Evolutionary conservation across 192 early-diverging fungal species (phyloP).

Genomic region (Borealophlyctis nickersoniae): DNA sequence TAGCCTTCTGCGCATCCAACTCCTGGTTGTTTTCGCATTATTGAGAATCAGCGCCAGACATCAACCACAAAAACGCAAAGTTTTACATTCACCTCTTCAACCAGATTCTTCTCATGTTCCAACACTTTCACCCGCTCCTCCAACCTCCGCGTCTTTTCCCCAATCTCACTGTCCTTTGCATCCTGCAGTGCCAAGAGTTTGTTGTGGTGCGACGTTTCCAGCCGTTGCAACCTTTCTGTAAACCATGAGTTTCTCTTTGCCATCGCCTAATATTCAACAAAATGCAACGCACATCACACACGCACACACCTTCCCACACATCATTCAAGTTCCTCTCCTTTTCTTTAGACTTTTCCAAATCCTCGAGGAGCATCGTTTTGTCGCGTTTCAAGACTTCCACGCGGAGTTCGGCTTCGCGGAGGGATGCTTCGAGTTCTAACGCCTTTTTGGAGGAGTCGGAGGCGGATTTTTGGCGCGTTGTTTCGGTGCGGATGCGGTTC

Average conservation of each 20-base stretch:
- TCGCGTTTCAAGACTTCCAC: slow-evolving; percentile 42
- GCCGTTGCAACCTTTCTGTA: slow-evolving; percentile 22
- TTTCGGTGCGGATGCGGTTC: slow-evolving; percentile 27
- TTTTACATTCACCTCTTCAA: slow-evolving; percentile 22
- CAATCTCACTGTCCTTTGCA: slow-evolving; percentile 26
- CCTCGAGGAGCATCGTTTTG: slow-evolving; percentile 41
- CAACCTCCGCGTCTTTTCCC: slow-evolving; percentile 9
- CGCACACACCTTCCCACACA: slow-evolving; percentile 24
- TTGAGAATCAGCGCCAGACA: too few species aligned
- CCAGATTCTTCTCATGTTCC: slow-evolving; percentile 16
- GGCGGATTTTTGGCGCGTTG: slow-evolving; percentile 5
- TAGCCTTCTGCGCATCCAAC: slow-evolving; percentile 15
- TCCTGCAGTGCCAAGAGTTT: slow-evolving; percentile 23
- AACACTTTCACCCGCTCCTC: slow-evolving; percentile 21
- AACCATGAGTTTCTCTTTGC: slow-evolving; percentile 1
- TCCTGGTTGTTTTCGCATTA: too few species aligned
- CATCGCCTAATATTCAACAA: background rate
- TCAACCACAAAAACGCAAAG: too few species aligned
- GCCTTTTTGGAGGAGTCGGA: slow-evolving; percentile 9
- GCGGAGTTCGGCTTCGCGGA: slow-evolving; percentile 35
- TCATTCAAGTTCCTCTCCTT: slow-evolving; percentile 22
- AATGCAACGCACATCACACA: background rate
- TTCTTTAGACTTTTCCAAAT: slow-evolving; percentile 41
- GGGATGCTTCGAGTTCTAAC: slow-evolving; percentile 39
- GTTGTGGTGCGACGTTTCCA: slow-evolving; percentile 17